Conservation (phyloP, 2,329 filamentous ascomycete species). For the Lachnellula subtilissima region DNA sequence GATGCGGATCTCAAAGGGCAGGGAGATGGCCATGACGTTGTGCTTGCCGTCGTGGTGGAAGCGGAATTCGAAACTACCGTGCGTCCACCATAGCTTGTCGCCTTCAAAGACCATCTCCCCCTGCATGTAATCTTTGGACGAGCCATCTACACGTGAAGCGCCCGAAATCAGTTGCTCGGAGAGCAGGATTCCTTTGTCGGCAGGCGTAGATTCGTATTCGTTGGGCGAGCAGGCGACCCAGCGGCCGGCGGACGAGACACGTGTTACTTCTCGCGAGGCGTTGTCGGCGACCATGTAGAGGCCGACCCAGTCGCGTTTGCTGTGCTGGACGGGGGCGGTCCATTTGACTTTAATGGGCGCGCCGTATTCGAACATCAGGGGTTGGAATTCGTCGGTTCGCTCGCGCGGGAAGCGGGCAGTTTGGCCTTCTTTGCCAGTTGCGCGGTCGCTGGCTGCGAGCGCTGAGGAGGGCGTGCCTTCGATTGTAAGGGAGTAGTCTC, state of each 20-base stretch:
- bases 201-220: slow-evolving; percentile 68
- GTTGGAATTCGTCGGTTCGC: slow-evolving; percentile 59
- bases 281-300: slow-evolving; percentile 97
- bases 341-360: slow-evolving; percentile 85
- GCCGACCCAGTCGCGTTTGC: slow-evolving; percentile 90
- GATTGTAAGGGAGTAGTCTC: slow-evolving; percentile 73
- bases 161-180: slow-evolving; percentile 57
- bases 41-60: slow-evolving; percentile 94
- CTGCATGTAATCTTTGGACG: slow-evolving; percentile 55
- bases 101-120: slow-evolving; percentile 86
- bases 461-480: slow-evolving; percentile 57
- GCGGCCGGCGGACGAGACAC: slow-evolving; percentile 78
- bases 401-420: slow-evolving; percentile 62
- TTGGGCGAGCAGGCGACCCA: slow-evolving; percentile 81
- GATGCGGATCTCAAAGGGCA: slow-evolving; percentile 88
- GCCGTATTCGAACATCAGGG: slow-evolving; percentile 80
- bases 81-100: slow-evolving; percentile 96
- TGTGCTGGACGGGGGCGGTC: slow-evolving; percentile 83
- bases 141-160: slow-evolving; percentile 39
- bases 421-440: slow-evolving; percentile 69
- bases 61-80: slow-evolving; percentile 92
- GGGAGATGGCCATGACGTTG: slow-evolving; percentile 88
- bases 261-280: slow-evolving; percentile 74
- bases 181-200: slow-evolving; percentile 71
- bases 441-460: slow-evolving; percentile 50